phyloP scores from a whole-genome alignment of 2,329 filamentous ascomycete species.

The Plectosphaerella plurivora region DNA sequence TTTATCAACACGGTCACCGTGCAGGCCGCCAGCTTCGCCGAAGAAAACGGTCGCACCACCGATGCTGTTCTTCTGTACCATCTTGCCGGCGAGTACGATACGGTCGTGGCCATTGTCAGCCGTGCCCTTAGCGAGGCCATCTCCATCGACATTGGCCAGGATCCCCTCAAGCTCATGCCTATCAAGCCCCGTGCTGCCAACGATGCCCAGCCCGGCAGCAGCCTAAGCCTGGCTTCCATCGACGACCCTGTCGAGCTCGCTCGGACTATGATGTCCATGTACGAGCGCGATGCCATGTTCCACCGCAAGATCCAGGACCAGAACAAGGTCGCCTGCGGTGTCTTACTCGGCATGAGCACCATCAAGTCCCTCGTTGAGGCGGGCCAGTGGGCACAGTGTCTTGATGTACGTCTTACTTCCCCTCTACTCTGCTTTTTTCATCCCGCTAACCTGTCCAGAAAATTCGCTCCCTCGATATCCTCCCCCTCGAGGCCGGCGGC shows the following conservation, averaged over 20 bases:
- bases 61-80: slow-evolving; percentile 95
- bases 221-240: slow-evolving; percentile 56
- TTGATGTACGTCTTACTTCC: slow-evolving; percentile 47
- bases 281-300: slow-evolving; percentile 58
- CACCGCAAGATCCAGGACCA: slow-evolving; percentile 51
- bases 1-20: slow-evolving; percentile 90
- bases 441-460: slow-evolving; percentile 40
- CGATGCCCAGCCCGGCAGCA: slow-evolving; percentile 43
- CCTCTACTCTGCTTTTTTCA: not conserved
- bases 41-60: slow-evolving; percentile 88
- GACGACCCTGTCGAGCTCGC: slow-evolving; percentile 58
- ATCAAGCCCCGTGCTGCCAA: slow-evolving; percentile 64
- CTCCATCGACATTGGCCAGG: slow-evolving; percentile 78
- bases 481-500: slow-evolving; percentile 71
- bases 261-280: slow-evolving; percentile 59
- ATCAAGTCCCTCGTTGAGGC: slow-evolving; percentile 54
- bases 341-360: slow-evolving; percentile 56
- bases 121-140: slow-evolving; percentile 86
- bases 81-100: slow-evolving; percentile 91
- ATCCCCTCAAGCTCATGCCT: slow-evolving; percentile 72
- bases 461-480: slow-evolving; percentile 70
- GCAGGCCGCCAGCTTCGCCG: slow-evolving; percentile 86
- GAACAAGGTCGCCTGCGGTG: slow-evolving; percentile 51
- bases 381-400: slow-evolving; percentile 50
- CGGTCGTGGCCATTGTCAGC: slow-evolving; percentile 86